These are phyloP conservation scores for Metschnikowia hibisci DNA, from an alignment of 805 yeast genomes.

Conservation along the genomic window DNA sequence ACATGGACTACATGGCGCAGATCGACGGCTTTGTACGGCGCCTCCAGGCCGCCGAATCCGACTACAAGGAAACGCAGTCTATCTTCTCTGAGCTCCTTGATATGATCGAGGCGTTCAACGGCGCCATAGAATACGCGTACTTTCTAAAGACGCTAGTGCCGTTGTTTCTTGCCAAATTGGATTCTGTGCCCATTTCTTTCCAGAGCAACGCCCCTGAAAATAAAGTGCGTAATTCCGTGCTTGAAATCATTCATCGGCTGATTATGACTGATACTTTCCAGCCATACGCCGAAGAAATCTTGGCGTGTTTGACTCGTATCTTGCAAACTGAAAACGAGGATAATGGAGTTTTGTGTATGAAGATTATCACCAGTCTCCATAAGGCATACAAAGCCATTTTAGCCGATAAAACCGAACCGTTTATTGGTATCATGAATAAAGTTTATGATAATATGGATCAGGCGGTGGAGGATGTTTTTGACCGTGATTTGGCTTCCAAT, in stretches of 20 bases:
- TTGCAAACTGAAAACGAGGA: constrained; percentile 86
- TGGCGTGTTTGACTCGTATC: constrained; percentile 55
- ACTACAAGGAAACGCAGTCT: constrained; percentile 59
- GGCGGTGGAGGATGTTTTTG: constrained; percentile 69
- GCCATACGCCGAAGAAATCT: constrained; percentile 58
- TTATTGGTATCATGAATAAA: constrained; percentile 68
- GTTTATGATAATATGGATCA: constrained; percentile 77
- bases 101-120: constrained; percentile 77
- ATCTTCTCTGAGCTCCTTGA: constrained; percentile 81
- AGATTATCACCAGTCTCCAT: constrained; percentile 78
- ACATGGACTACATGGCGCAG: constrained; percentile 49
- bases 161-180: constrained; percentile 57
- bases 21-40: constrained; percentile 66
- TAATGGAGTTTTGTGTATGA: constrained; percentile 88
- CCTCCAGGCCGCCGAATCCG: constrained; percentile 52
- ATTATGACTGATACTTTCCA: constrained; percentile 80
- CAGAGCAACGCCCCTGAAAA: constrained; percentile 64
- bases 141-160: constrained; percentile 71
- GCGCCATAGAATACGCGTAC: constrained; percentile 75
- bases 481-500: constrained; percentile 16
- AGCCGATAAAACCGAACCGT: constrained; percentile 69
- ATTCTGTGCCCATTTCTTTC: constrained; percentile 71
- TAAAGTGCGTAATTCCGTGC: constrained; percentile 67
- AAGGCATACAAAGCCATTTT: constrained; percentile 72
- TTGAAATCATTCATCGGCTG: constrained; percentile 77